Evolutionary conservation across 768 basidiomycete genomes (phyloP).

Genomic region (Kwoniella dendrophila): DNA sequence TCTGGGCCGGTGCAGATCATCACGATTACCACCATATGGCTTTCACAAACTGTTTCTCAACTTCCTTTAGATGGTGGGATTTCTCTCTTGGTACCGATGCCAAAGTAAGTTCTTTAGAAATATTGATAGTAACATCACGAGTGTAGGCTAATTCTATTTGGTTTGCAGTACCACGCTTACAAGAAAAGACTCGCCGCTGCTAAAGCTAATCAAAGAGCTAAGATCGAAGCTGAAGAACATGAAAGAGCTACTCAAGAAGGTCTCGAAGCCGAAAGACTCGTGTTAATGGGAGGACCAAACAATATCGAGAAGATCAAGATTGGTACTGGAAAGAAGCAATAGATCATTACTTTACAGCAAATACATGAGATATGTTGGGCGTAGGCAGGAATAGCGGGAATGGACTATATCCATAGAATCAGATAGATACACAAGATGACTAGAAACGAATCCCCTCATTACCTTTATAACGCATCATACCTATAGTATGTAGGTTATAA

Average conservation of each 20-base stretch:
- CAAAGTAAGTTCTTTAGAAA: conserved; percentile 57
- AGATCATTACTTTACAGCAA: too few species aligned
- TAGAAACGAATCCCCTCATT: not conserved
- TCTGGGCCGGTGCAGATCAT: conserved; percentile 92
- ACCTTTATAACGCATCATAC: too few species aligned
- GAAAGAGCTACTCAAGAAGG: conserved; percentile 86
- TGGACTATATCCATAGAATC: conserved; percentile 1
- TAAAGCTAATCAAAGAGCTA: conserved; percentile 45
- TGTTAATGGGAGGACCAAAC: conserved; percentile 39
- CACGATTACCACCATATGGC: conserved; percentile 99
- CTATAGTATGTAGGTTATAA: too few species aligned
- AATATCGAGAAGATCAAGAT: conserved; percentile 33
- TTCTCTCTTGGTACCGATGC: conserved; percentile 83
- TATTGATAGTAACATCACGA: not conserved
- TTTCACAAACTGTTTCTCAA: conserved; percentile 82
- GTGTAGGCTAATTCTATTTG: conserved; percentile 3
- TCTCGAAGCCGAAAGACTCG: conserved; percentile 59
- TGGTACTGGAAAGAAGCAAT: conserved; percentile 20
- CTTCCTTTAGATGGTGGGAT: conserved; percentile 89
- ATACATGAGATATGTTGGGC: too few species aligned
- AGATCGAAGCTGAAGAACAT: conserved; percentile 74
- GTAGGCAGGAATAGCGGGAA: not conserved
- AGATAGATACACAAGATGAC: not conserved
- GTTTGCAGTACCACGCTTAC: conserved; percentile 70
- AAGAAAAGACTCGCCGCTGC: conserved; percentile 67